Percentiles rank a stretch among this genome's conserved stretches.
Conservation (phyloP, 345 rosid genomes). For the Anacardium occidentale region DNA sequence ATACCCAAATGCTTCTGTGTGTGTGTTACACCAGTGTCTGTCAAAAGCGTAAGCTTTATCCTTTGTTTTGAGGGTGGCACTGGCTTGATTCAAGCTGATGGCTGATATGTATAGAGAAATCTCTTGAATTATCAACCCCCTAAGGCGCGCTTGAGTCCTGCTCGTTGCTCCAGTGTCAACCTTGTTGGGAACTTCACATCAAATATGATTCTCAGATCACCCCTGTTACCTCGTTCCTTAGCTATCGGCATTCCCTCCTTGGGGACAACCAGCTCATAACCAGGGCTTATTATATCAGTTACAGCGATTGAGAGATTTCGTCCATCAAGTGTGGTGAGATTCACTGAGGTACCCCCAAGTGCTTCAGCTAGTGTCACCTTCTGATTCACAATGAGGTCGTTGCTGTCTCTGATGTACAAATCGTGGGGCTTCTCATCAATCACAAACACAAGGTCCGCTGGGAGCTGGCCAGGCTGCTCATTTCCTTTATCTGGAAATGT, state of each 20-base stretch:
- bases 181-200: conserved; percentile 83
- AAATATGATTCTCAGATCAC: conserved; percentile 70
- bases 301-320: conserved; percentile 59
- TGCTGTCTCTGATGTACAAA: conserved; percentile 72
- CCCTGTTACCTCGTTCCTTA: conserved; percentile 76
- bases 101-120: background rate
- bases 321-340: conserved; percentile 62
- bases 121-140: conserved; percentile 38
- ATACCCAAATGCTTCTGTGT: background rate
- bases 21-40: background rate
- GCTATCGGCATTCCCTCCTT: conserved; percentile 93
- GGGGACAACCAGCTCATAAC: conserved; percentile 71
- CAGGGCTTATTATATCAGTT: conserved; percentile 70
- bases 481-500: conserved; percentile 94
- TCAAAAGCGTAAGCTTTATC: background rate
- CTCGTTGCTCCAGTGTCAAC: conserved; percentile 68
- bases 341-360: conserved; percentile 67
- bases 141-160: conserved; percentile 66
- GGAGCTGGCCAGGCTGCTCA: conserved; percentile 79
- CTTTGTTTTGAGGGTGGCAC: background rate
- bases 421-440: conserved; percentile 85
- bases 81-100: conserved; percentile 4
- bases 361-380: conserved; percentile 77
- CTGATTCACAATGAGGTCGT: conserved; percentile 61
- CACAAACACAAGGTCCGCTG: conserved; percentile 86